Evolutionary conservation across 352 stramenopile species (phyloP).

Genomic region (Pythium angustatum): DNA sequence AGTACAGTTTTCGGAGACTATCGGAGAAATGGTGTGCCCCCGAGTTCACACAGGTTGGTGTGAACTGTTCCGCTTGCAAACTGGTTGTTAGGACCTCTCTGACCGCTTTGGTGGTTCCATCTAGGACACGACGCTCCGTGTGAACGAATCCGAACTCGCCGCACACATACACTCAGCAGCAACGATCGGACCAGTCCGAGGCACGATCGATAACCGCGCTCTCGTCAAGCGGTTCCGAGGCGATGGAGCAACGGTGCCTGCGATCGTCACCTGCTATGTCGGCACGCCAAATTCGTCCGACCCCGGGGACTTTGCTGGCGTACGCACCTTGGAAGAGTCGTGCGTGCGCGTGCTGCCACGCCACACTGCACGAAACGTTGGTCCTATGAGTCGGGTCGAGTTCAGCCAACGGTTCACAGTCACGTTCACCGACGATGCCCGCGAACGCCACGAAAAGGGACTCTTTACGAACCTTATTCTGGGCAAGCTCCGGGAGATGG

Average conservation of each 20-base stretch:
- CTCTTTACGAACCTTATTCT: not conserved
- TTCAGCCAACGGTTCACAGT: constrained; percentile 8
- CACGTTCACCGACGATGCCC: not conserved
- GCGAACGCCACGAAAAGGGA: not conserved
- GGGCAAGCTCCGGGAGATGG: not conserved
- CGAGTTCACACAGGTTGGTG: not conserved
- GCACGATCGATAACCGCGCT: not conserved
- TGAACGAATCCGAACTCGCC: not conserved
- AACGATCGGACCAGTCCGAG: not conserved
- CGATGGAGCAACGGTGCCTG: not conserved
- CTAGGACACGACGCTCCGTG: not conserved
- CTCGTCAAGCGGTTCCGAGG: constrained; percentile 1
- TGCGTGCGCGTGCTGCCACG: too few species aligned
- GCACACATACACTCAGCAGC: not conserved
- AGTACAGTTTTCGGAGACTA: constrained; percentile 7
- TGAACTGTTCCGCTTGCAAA: too few species aligned
- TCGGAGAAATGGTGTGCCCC: constrained; percentile 1
- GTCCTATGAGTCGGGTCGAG: not conserved
- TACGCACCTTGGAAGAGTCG: too few species aligned
- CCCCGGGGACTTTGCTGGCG: too few species aligned
- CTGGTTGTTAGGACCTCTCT: too few species aligned
- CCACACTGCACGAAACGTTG: not conserved
- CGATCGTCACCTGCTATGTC: constrained; percentile 4
- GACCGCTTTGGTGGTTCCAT: too few species aligned
- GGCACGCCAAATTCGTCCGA: constrained; percentile 10